Evolutionary conservation across 345 rosid genomes (phyloP), one percentile per base, ranked within the genome.

Genomic region (Fremontodendron californicum): DNA sequence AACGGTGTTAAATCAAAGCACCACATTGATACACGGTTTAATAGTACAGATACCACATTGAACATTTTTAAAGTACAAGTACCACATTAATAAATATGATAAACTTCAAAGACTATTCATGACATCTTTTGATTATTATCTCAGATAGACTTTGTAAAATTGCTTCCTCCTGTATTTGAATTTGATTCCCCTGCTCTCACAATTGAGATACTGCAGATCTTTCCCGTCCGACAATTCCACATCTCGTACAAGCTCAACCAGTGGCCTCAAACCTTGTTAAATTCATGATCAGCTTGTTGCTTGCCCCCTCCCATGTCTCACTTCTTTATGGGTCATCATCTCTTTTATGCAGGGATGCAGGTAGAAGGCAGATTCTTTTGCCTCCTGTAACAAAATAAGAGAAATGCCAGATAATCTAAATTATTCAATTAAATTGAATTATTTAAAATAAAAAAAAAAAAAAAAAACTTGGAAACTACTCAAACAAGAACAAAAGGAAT

Each of bases 341-440:
- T 19, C 49, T 2, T 4, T 33, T 49, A 35, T 72, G 10, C 51
- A 42, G 31, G 31, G 71, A 10, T 42, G 16, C 64, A 19, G 69
- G 25, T 61, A 6, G 27, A 61, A 31, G 70, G 76, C 15, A 73
- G 61, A 10, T 63, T 10, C 33, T 55, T 79, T 57, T 4, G 51
- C 73, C 63, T 57, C 71, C 84, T 74, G 74, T 49, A 43, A 54
- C 71, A 58, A 21, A 48, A 31, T 8, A 9, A 37, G 0, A 40
- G 45, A 39, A 39, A 13, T 64, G 21, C 49, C 1, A 39, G 16
- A 9, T 1, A 19, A 25, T 65, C 54, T 73, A 37, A 51, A 68
- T 70, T 25, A 63, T 63, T 67, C 19, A 39, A 45, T 35, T 23
- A 48, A 7, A 45, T 0, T 1, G 2, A 27, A 16, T 23, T 39